These are phyloP conservation scores for Cordyceps cicadae DNA, from an alignment of 2,329 filamentous ascomycete species.

Conservation along the genomic window DNA sequence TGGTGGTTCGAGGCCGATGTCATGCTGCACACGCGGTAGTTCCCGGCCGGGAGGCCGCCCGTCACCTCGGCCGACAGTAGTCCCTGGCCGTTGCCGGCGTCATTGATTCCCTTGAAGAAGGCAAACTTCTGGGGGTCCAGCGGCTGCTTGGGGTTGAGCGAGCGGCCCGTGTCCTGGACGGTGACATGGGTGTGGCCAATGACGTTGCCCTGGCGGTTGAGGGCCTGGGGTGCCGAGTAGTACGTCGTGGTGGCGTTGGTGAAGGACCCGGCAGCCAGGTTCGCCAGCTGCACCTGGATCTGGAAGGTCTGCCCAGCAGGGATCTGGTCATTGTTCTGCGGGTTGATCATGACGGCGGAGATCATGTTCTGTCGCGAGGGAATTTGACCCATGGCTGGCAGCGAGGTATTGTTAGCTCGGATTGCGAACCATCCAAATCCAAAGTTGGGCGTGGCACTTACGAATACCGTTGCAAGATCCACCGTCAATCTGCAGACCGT, in stretches of 20 bases:
- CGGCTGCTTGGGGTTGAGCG: conserved; percentile 41
- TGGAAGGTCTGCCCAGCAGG: conserved; percentile 41
- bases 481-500: conserved; percentile 47
- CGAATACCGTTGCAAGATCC: conserved; percentile 59
- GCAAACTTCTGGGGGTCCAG: conserved; percentile 46
- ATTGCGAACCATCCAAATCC: not conserved
- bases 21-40: conserved; percentile 60
- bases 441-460: conserved; percentile 27
- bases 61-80: conserved; percentile 44
- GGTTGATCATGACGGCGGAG: conserved; percentile 45
- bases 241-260: conserved; percentile 53
- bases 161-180: conserved; percentile 46
- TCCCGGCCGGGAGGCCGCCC: conserved; percentile 51
- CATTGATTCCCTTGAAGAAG: conserved; percentile 63
- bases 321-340: conserved; percentile 43
- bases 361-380: conserved; percentile 48
- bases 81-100: conserved; percentile 48
- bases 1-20: conserved; percentile 56
- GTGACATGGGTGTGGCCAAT: conserved; percentile 54
- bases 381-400: conserved; percentile 52
- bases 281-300: conserved; percentile 42
- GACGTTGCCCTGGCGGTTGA: conserved; percentile 39
- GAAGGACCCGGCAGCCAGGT: conserved; percentile 50
- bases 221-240: conserved; percentile 50
- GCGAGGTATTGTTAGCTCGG: conserved; percentile 3